Evolutionary conservation across 306 rosid species (phyloP), one percentile per base, ranked within the genome.

Genomic region (Casuarina glauca): DNA sequence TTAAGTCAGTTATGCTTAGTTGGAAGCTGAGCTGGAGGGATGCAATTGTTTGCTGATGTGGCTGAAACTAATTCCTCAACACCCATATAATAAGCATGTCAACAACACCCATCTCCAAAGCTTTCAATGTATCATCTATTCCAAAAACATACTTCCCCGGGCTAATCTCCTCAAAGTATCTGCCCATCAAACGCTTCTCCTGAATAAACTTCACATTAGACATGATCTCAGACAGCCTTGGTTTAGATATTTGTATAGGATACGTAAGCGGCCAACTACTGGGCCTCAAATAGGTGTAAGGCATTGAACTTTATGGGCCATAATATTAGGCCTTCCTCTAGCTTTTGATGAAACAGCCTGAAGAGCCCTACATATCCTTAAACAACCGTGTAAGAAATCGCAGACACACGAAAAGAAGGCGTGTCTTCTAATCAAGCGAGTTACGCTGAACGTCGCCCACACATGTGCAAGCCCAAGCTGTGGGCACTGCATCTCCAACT

Each of bases 191-290:
- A 36, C 86, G 88, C 60, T 92, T 90, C 88, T 92, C 97, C 86
- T 90, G 96, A 5, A 92, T 90, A 79, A 92, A 92, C 86, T 92
- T 92, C 78, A 92, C 97, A 73, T 92, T 92, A 1, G 97, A 87
- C n/a, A 90, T 76, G 62, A 90, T 82, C 82, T 92, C 96, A 0
- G 97, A 90, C 4, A 96, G 90, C 74, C 32, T 26, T 26, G 32
- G 32, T 26, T 26, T 26, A 26, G 32, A 26, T 26, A 26, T 26
- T 26, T 26, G 32, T 26, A 0, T 26, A 26, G 32, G 32, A 26
- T 26, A 26, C 32, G 32, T 26, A 26, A 26, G 32, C 32, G 32
- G 32, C 32, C 32, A 26, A 26, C 32, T 26, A 26, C 32, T 26
- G 1, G 32, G 32, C 32, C 32, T 26, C 32, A 26, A 26, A 26